Conservation (phyloP, 305 asterid genomes). For the Fraxinus floribunda region DNA sequence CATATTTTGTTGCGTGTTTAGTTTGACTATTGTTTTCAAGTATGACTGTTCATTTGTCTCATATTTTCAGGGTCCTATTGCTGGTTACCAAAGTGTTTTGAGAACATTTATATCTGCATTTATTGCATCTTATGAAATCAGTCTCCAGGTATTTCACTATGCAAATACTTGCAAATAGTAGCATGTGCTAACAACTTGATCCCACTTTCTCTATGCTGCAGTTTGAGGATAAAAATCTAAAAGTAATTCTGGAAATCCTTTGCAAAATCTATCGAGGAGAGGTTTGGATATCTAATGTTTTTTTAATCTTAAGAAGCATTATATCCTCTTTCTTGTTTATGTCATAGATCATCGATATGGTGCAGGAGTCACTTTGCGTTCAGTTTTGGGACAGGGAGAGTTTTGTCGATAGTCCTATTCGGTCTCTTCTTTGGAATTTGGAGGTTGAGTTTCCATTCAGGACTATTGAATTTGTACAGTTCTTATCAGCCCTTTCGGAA, state of each 20-base stretch:
- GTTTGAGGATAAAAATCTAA: conserved; percentile 71
- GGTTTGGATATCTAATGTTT: conserved; percentile 52
- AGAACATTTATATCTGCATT: conserved; percentile 87
- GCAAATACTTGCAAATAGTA: conserved; percentile 8
- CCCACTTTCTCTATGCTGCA: conserved; percentile 40
- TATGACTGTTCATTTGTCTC: conserved; percentile 3
- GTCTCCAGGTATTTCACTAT: conserved; percentile 65
- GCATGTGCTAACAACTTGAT: conserved; percentile 30
- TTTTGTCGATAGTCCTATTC: conserved; percentile 85
- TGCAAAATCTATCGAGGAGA: conserved; percentile 84
- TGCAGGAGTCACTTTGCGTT: conserved; percentile 87
- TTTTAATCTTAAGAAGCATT: conserved; percentile 19
- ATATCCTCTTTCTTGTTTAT: background rate
- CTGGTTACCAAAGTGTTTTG: conserved; percentile 77
- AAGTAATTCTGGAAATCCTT: conserved; percentile 71
- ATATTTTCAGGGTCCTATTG: conserved; percentile 59
- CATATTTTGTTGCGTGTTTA: conserved; percentile 7
- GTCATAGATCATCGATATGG: conserved; percentile 25
- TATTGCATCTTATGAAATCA: conserved; percentile 89
- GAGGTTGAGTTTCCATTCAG: conserved; percentile 90
- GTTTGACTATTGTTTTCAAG: conserved; percentile 5
- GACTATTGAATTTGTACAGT: conserved; percentile 59
- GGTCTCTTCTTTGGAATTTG: conserved; percentile 80
- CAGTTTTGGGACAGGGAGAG: conserved; percentile 97
- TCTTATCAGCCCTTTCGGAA: conserved; percentile 82